phyloP scores from a whole-genome alignment of 331 rosid species.

The Acacia concinna region DNA sequence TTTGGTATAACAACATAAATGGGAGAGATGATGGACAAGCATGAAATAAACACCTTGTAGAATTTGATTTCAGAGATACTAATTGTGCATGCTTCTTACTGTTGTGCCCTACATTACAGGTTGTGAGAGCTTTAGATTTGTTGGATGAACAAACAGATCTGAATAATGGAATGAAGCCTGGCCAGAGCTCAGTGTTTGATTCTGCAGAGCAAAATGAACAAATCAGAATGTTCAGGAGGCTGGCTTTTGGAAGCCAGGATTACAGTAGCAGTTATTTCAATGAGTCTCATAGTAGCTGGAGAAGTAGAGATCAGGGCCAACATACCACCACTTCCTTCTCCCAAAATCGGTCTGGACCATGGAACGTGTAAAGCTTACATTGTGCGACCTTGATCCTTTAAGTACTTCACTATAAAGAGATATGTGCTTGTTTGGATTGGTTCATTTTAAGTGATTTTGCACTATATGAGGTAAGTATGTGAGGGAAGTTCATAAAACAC shows the following conservation, averaged over 20 bases:
- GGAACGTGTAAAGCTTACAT: constrained; percentile 50
- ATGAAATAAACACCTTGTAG: neutral
- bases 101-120: constrained; percentile 44
- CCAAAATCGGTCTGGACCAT: constrained; percentile 51
- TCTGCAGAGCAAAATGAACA: constrained; percentile 80
- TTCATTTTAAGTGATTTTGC: neutral
- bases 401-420: neutral
- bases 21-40: neutral
- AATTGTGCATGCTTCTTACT: neutral
- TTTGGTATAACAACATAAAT: neutral
- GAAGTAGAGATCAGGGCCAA: constrained; percentile 65
- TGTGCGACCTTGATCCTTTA: neutral
- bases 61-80: constrained; percentile 14
- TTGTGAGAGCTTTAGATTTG: constrained; percentile 90
- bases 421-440: neutral
- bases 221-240: constrained; percentile 81
- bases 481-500: no score
- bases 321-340: constrained; percentile 39
- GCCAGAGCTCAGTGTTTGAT: constrained; percentile 80
- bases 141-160: constrained; percentile 73
- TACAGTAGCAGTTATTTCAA: constrained; percentile 54
- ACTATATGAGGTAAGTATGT: no score
- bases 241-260: constrained; percentile 94
- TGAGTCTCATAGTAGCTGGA: constrained; percentile 74
- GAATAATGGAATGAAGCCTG: constrained; percentile 87